Evolutionary conservation across 2,329 filamentous ascomycete genomes (phyloP).

Genomic region (Celoporthe dispersa): DNA sequence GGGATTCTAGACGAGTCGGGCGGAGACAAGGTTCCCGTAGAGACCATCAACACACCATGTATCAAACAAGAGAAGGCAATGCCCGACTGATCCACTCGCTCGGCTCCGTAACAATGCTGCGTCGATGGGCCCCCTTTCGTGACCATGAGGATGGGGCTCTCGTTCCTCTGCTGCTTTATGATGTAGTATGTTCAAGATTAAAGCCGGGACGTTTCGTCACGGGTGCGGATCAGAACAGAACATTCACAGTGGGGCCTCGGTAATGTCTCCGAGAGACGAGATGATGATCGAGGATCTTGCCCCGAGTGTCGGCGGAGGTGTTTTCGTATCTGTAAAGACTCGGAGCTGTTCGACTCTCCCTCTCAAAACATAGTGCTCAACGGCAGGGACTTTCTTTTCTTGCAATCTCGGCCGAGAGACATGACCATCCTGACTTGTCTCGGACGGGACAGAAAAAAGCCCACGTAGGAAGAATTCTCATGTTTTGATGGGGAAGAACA

Average conservation of each 20-base stretch:
- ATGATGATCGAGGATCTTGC: not conserved
- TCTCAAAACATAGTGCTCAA: not conserved
- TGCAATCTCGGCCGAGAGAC: not conserved
- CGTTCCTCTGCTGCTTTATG: not conserved
- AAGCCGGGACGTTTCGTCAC: not conserved
- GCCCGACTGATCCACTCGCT: not conserved
- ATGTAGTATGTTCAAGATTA: not conserved
- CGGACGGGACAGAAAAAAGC: no score
- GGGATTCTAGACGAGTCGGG: not conserved
- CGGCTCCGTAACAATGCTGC: not conserved
- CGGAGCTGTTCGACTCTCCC: not conserved
- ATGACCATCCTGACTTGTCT: not conserved
- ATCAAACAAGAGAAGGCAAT: not conserved
- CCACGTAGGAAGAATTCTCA: not conserved
- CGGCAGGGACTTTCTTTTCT: not conserved
- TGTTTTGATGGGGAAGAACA: not conserved
- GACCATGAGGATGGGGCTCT: not conserved
- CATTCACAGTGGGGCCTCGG: not conserved
- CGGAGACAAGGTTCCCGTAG: not conserved
- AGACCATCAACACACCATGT: not conserved
- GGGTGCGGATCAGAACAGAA: not conserved
- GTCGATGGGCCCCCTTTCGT: not conserved
- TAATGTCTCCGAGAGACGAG: constrained; percentile 7
- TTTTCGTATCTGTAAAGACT: not conserved
- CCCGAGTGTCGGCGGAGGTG: not conserved